Base-by-base conservation (phyloP, 306 rosid genomes). In the Casuarina cunninghamiana region DNA sequence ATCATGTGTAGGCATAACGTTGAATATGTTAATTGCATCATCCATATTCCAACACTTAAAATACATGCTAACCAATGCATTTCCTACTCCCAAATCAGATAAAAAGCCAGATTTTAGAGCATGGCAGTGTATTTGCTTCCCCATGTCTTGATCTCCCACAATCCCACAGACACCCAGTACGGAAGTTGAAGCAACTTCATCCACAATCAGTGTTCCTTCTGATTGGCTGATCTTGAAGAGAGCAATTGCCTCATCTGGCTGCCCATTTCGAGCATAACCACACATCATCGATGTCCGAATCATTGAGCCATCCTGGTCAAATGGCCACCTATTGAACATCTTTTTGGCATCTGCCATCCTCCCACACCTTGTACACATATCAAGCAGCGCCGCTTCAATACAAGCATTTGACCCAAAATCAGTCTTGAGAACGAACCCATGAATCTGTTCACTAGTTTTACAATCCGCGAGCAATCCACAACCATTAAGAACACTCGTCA, bases 51-150 rank as follows among this genome's bases (percentile, higher is more conserved):
- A 89, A 69, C 97, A 94, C 88, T 94, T 90, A 11, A 86, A 86
- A 74, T 94, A 94, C 98, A 94, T 94, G 86, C 92, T 82, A 45
- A 90, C 78, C 57, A 86, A 61, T 48, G 95, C 93, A 87, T 92
- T 94, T 77, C 90, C 97, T 2, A 90, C 92, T 73, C 84, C 85
- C 68, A 86, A 21, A 83, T 92, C 87, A 77, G 86, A 71, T 49
- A 84, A 74, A 69, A 85, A 85, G 48, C 97, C 94, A 38, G 53
- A 79, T 80, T 94, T 94, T 57, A 89, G 48, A 78, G 80, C 91
- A 81, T 79, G 84, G 76, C 94, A 71, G 71, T 92, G 97, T 39
- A 92, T 89, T 88, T 92, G 97, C 84, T 89, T 88, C 57, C 98
- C 98, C 89, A 92, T 69, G 73, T 89, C 92, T 79, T 80, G 91